These are phyloP conservation scores for Yarrowia yakushimensis DNA, from an alignment of 805 yeast genomes.

Conservation along the genomic window DNA sequence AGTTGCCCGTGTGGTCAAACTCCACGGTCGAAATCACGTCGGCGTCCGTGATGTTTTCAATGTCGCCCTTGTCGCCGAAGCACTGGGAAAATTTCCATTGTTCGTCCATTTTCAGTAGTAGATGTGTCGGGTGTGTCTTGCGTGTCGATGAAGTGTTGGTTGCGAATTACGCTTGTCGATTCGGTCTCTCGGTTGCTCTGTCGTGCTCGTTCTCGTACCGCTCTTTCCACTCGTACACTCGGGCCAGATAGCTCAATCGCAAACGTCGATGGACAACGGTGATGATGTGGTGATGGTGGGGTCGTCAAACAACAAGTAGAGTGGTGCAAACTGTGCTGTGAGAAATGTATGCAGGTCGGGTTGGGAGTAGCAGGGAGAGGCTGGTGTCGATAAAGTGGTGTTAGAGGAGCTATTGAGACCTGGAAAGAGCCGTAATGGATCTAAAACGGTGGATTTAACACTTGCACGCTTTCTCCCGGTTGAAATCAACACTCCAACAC, in stretches of 20 bases:
- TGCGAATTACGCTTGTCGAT: not conserved
- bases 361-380: not conserved
- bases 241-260: not conserved
- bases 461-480: not conserved
- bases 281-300: not conserved
- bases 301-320: not conserved
- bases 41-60: conserved; percentile 91
- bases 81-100: conserved; percentile 92
- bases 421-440: not conserved
- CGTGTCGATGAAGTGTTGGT: not conserved
- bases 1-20: conserved; percentile 92
- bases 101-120: conserved; percentile 27
- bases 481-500: not conserved
- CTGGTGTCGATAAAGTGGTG: not conserved
- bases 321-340: conserved; percentile 10
- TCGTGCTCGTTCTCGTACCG: not conserved
- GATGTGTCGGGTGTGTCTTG: not conserved
- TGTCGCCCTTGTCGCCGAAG: conserved; percentile 98
- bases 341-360: not conserved
- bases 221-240: not conserved
- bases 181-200: not conserved
- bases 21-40: conserved; percentile 97
- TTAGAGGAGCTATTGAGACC: not conserved
- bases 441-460: not conserved
- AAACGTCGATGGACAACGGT: not conserved